phyloP scores from a whole-genome alignment of 176 grass and related monocot genomes.

The Triticum monococcum region DNA sequence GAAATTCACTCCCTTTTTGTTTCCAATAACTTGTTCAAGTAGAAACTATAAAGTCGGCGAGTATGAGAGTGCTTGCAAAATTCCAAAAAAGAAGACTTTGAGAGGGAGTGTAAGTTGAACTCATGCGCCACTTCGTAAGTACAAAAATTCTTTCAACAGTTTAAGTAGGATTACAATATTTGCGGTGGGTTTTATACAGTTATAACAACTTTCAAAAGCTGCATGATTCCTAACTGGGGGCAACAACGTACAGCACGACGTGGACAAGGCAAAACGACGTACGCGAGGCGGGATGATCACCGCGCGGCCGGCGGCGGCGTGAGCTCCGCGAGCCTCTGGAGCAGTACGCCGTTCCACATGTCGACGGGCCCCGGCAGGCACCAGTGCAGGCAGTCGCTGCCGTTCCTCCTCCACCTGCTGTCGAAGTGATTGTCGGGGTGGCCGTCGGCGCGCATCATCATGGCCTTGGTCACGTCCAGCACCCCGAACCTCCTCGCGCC shows the following conservation, averaged over 20 bases:
- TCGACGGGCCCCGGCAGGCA: conserved; percentile 76
- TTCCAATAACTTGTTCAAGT: too few species aligned
- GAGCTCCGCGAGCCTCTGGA: conserved; percentile 16
- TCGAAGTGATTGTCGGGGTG: conserved; percentile 63
- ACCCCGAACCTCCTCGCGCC: conserved; percentile 37
- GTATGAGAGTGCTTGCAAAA: too few species aligned
- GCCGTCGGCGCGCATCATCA: conserved; percentile 87
- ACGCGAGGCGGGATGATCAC: neutral
- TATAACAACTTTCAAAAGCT: neutral
- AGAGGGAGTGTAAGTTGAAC: too few species aligned
- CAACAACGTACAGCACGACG: neutral
- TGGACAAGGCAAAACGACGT: neutral
- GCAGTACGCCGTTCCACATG: conserved; percentile 75
- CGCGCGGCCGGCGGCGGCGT: neutral
- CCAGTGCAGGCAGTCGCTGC: conserved; percentile 79
- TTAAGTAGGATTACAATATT: neutral
- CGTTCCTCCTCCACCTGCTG: conserved; percentile 49
- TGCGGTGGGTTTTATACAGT: neutral
- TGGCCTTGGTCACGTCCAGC: conserved; percentile 81
- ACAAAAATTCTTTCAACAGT: too few species aligned
- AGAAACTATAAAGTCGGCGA: too few species aligned
- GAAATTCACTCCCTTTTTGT: too few species aligned
- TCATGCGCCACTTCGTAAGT: too few species aligned
- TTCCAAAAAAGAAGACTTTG: too few species aligned
- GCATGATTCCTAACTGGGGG: neutral